Base-by-base conservation (phyloP, 345 rosid species). In the Garcia nutans region DNA sequence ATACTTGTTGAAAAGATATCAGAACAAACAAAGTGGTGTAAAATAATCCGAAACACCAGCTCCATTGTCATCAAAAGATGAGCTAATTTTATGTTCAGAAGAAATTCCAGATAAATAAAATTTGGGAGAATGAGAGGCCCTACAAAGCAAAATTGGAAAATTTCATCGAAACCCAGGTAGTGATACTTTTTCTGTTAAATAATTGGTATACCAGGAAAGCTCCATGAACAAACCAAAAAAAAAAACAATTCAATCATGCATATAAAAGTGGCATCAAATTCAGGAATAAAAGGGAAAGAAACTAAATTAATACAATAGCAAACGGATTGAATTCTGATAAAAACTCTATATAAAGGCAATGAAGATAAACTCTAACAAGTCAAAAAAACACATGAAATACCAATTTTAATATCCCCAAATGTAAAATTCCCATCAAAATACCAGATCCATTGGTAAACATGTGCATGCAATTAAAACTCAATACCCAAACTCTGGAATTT, bases 391-490 rank as follows among this genome's bases (percentile, higher is more conserved):
- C 52, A 24, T 17, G 13, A 74, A 74, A 59, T 12, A 56, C 17
- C 56, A 76, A 72, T 47, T 70, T n/a, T 20, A 6, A 59, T 61
- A 73, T 79, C 81, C 24, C 10, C 33, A 60, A 78, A 60, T 65
- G 0, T n/a, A 17, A 45, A 78, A 33, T 71, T 2, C 67, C 68
- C 52, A 50, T 31, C 6, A 68, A 70, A 77, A 11, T 56, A 15
- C 83, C 85, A 88, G 91, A 88, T 88, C 91, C 84, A 59, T 60
- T 24, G 37, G 31, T 68, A 24, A 59, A 78, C 71, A 62, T 70
- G 13, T 33, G 78, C 86, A 84, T 85, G 87, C 86, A 83, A 81
- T 70, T 31, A 73, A 64, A 62, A 77, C 65, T 65, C 28, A 73
- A 23, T 42, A 65, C 54, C 13, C 37, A 75, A 44, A 75, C 55